These are phyloP conservation scores for Nemania diffusa DNA, from an alignment of 2,329 filamentous ascomycete genomes.

Conservation along the genomic window DNA sequence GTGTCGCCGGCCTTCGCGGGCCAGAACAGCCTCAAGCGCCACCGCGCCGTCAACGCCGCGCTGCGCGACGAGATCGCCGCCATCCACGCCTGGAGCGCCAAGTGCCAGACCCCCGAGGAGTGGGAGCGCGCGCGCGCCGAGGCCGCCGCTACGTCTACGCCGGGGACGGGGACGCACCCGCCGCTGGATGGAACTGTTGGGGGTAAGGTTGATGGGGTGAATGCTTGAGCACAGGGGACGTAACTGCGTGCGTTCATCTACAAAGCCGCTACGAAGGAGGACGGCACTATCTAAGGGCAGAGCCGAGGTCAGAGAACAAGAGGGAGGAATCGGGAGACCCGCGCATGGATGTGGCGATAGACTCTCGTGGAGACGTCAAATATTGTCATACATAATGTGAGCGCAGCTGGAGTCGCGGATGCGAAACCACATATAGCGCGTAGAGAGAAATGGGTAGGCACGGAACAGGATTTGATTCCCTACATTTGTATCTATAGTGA, in stretches of 20 bases:
- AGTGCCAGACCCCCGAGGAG: conserved; percentile 91
- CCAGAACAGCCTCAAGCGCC: conserved; percentile 82
- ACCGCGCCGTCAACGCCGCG: conserved; percentile 84
- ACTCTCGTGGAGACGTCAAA: not conserved
- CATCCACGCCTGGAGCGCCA: conserved; percentile 95
- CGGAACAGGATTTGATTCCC: conserved; percentile 20
- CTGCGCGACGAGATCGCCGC: conserved; percentile 88
- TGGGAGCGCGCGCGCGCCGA: conserved; percentile 73
- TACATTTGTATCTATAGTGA: conserved; percentile 27
- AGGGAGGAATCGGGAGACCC: not conserved
- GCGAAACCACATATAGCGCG: conserved; percentile 5
- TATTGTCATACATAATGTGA: not conserved
- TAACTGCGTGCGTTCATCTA: not conserved
- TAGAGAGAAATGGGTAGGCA: not conserved
- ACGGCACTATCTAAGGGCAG: not conserved
- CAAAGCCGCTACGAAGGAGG: not conserved
- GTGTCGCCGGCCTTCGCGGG: conserved; percentile 75
- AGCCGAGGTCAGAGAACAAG: not conserved
- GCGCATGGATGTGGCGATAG: not conserved
- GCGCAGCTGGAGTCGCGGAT: not conserved
- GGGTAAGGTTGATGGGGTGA: conserved; percentile 56
- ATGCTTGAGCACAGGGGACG: conserved; percentile 41
- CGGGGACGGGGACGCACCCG: conserved; percentile 40
- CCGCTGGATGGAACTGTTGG: conserved; percentile 57
- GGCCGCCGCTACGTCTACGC: not conserved